A percentile compares a stretch with the other conserved stretches of the same genome.
These are phyloP conservation scores for Corylus avellana DNA, from an alignment of 306 rosid species.

Conservation along the genomic window DNA sequence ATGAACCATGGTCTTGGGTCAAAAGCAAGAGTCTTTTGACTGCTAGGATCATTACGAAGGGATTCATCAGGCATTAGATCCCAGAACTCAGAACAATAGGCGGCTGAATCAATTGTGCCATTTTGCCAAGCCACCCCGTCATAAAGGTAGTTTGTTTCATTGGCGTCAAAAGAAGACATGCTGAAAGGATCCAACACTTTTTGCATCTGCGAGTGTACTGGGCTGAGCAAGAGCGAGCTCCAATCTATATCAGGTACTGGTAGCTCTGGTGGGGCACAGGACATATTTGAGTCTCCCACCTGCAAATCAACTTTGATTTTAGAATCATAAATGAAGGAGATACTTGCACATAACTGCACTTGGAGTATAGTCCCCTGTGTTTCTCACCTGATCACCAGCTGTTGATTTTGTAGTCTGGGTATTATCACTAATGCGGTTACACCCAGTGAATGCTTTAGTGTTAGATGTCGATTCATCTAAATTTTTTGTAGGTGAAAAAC, in stretches of 20 bases:
- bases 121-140: background rate
- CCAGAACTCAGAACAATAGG: conserved; percentile 25
- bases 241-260: conserved; percentile 15
- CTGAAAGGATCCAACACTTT: no score
- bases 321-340: conserved; percentile 9
- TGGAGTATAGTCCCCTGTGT: background rate
- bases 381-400: conserved; percentile 36
- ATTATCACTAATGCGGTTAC: conserved; percentile 26
- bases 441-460: conserved; percentile 26
- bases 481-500: conserved; percentile 19
- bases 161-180: conserved; percentile 28
- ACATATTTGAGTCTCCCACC: conserved; percentile 22
- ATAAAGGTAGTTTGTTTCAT: conserved; percentile 30
- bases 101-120: background rate
- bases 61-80: conserved; percentile 38
- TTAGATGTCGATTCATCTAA: conserved; percentile 36
- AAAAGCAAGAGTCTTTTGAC: conserved; percentile 18
- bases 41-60: conserved; percentile 24
- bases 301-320: conserved; percentile 37
- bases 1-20: conserved; percentile 4
- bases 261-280: conserved; percentile 2
- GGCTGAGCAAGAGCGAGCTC: conserved; percentile 48
- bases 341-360: background rate
- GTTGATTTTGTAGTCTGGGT: background rate
- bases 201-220: no score